Evolutionary conservation across 306 rosid genomes (phyloP).

Genomic region (Malus sieversii): DNA sequence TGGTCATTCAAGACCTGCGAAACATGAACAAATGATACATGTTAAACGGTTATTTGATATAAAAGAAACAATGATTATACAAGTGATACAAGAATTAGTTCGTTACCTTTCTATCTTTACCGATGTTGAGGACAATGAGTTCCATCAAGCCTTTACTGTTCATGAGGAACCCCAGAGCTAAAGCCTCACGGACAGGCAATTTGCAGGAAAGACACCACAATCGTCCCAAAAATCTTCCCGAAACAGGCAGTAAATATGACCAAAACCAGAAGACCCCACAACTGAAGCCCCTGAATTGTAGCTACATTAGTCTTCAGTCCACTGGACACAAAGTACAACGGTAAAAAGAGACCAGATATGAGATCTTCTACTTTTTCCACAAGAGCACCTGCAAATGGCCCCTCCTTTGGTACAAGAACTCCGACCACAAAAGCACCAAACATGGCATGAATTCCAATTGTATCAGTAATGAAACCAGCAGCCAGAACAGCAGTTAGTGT

Average conservation of each 20-base stretch:
- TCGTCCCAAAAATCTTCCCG: conserved; percentile 74
- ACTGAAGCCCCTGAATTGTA: conserved; percentile 62
- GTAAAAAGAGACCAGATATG: conserved; percentile 75
- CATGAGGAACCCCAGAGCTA: conserved; percentile 77
- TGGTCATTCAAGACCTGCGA: conserved; percentile 82
- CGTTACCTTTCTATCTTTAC: conserved; percentile 90
- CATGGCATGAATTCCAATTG: conserved; percentile 84
- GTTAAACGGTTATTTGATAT: conserved; percentile 25
- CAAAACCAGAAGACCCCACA: conserved; percentile 77
- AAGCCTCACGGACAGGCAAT: conserved; percentile 49
- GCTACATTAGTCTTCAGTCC: conserved; percentile 82
- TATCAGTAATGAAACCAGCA: conserved; percentile 73
- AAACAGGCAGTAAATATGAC: conserved; percentile 66
- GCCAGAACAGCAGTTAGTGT: conserved; percentile 57
- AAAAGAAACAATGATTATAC: no score
- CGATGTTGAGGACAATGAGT: conserved; percentile 83
- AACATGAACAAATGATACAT: background rate
- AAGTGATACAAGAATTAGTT: background rate
- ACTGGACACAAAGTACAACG: conserved; percentile 78
- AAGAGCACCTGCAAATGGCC: conserved; percentile 59
- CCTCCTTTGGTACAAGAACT: conserved; percentile 70
- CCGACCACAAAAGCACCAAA: conserved; percentile 86
- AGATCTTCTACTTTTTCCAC: conserved; percentile 97
- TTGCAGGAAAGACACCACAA: conserved; percentile 46
- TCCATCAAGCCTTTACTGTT: conserved; percentile 87